Evolutionary conservation across 495 filamentous ascomycete species (phyloP), one percentile per base, ranked within the genome.

Genomic region (Polyplosphaeria fusca): DNA sequence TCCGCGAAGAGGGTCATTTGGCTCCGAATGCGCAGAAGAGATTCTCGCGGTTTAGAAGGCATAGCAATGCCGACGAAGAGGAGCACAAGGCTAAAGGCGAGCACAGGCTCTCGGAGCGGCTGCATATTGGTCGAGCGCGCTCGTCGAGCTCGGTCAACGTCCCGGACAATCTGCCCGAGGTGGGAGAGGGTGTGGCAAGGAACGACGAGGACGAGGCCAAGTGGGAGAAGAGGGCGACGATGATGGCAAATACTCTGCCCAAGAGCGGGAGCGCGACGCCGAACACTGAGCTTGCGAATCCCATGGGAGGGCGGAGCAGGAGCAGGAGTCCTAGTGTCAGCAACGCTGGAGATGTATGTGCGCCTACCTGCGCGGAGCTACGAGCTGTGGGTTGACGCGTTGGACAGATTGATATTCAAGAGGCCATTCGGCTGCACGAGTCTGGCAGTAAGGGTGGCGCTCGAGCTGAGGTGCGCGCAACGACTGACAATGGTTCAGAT

Each of bases 371-470:
- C n/a, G 18, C 11, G 38, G 22, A 38, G 25, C 3, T 47, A 5
- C 44, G 35, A 46, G 22, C 11, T 5, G 12, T 7, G 25, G 27
- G 43, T 37, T 52, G 52, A 61, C 27, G 39, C 26, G 37, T 42
- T 42, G 58, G n/a, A 40, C 28, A 96, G 79, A 80, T 85, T 26
- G 85, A 88, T 73, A 95, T 99, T 52, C 91, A 96, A 73, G 85
- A 93, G 71, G 93, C 94, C n/a, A 97, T 99, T 71, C 78, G 85
- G 64, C 78, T 97, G 52, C 93, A 99, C 70, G 93, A 99, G 70
- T 76, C 74, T 26, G 92, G 93, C 49, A 77, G 82, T 83, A 71
- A 70, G 76, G n/a, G 69, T 47, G 50, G 55, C 41, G 48, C 44
- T 37, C 18, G 35, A 44, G 55, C 42, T n/a, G 2, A 1, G 24